Conservation (phyloP, 176 grass and related monocot species). For the Dactylis glomerata region DNA sequence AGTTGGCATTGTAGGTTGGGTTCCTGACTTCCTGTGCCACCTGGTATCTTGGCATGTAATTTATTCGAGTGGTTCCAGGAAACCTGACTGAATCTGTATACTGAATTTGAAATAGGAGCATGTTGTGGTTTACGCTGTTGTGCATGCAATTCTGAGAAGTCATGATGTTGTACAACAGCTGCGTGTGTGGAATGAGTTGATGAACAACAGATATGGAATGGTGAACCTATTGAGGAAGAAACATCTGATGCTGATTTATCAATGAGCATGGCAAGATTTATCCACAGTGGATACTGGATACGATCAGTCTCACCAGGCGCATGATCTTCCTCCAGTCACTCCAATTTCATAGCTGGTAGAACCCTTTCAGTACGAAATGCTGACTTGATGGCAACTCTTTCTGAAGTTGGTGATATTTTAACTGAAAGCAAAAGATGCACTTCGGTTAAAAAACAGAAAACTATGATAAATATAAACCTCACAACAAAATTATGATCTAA, state of each 20-base stretch:
- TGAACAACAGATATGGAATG: too few relatives aligned
- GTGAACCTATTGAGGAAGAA: too few relatives aligned
- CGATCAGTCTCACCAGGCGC: too few relatives aligned
- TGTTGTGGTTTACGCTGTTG: too few relatives aligned
- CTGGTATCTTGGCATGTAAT: neutral
- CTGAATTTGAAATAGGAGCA: too few relatives aligned
- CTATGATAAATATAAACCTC: neutral
- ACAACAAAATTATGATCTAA: slow-evolving; percentile 6
- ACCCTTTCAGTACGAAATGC: slow-evolving; percentile 67
- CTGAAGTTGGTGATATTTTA: slow-evolving; percentile 82
- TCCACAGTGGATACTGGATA: too few relatives aligned
- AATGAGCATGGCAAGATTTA: too few relatives aligned
- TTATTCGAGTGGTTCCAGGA: neutral
- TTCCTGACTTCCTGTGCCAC: neutral
- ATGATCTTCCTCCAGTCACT: neutral
- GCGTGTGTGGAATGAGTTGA: too few relatives aligned
- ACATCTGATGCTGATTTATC: neutral
- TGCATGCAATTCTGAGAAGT: too few relatives aligned
- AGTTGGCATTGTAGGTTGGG: neutral
- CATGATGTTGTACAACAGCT: too few relatives aligned
- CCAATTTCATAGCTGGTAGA: slow-evolving; percentile 69
- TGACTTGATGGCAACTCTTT: slow-evolving; percentile 73
- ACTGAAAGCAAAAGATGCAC: slow-evolving; percentile 40
- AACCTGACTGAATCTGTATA: neutral
- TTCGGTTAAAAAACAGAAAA: neutral